Evolutionary conservation across 1,284 basidiomycete species (phyloP).

Genomic region (Leccinum insolens): DNA sequence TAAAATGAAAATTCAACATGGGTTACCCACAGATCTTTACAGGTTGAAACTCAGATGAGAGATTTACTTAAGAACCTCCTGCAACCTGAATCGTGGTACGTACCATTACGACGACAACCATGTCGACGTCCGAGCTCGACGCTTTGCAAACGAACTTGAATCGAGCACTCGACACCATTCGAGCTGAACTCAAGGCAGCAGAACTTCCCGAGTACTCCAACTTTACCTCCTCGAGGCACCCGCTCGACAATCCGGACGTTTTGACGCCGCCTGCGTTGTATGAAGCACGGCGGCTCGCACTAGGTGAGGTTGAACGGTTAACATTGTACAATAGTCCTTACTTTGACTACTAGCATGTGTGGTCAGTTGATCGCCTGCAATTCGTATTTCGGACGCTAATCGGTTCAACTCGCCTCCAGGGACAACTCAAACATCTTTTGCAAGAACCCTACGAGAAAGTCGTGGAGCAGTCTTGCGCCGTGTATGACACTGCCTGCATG

Average conservation of each 20-base stretch:
- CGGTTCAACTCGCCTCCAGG: conserved; percentile 17
- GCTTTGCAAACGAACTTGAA: conserved; percentile 25
- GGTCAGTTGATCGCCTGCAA: conserved; percentile 2
- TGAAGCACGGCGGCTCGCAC: conserved; percentile 22
- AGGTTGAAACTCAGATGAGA: neutral
- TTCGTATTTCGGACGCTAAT: neutral
- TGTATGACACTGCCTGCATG: conserved; percentile 29
- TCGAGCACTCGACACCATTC: conserved; percentile 25
- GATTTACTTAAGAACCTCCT: neutral
- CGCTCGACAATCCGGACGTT: conserved; percentile 25
- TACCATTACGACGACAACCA: neutral
- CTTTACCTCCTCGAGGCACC: conserved; percentile 21
- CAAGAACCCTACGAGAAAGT: conserved; percentile 28
- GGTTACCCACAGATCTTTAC: too few relatives aligned
- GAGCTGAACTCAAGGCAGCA: conserved; percentile 17
- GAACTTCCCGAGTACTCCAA: conserved; percentile 23
- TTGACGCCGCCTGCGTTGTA: conserved; percentile 21
- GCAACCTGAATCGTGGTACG: neutral
- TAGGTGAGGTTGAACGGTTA: conserved; percentile 14
- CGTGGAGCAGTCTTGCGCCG: conserved; percentile 17
- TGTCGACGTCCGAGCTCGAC: conserved; percentile 10
- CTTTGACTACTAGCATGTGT: conserved; percentile 10
- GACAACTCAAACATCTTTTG: conserved; percentile 20
- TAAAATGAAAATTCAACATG: too few relatives aligned
- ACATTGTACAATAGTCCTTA: neutral